Base-by-base conservation (phyloP, 2,329 filamentous ascomycete species). In the Beauveria asiatica region DNA sequence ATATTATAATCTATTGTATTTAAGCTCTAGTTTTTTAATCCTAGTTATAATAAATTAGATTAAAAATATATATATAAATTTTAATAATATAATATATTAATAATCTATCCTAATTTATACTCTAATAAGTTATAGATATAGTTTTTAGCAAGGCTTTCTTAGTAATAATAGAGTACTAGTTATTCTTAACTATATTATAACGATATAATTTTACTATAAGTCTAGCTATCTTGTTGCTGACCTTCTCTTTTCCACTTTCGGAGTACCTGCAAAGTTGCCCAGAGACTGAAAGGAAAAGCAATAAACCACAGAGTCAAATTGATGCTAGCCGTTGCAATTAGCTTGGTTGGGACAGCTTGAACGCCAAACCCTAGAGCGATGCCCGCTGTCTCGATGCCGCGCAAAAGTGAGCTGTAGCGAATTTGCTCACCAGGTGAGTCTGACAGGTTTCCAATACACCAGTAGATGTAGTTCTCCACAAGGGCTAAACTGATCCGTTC, bases 401-500 rank as follows among this genome's bases (percentile, higher is more conserved):
- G 66, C 39, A 77, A 67, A 44, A 78, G 64, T n/a, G 74, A 75
- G 57, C 73, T 76, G 62, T 77, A 78, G 50, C 76, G 67, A 59
- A 77, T 76, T 64, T 76, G 74, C 52, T 77, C 75, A 1, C 73
- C 74, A 0, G 73, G 74, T 1, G 74, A 76, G 59, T 77, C 74
- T 0, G 75, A 75, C 3, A 78, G 64, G 59, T 77, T 77, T 3
- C 75, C 68, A 59, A 78, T 78, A 55, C 74, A 77, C 76, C 75
- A 78, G 64, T 78, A 78, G 30, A 77, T 75, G 62, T 75, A 77
- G 60, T 77, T 77, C 54, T 78, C 72, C 2, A 76, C 71, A 67
- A 77, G 72, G 3, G 70, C 68, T 1, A 73, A 63, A 61, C 71
- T 73, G 58, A 75, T 67, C 3, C 72, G 69, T 62, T 76, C 72